phyloP scores from a whole-genome alignment of 139 green algal genomes.

The Chlorella sorokiniana region DNA sequence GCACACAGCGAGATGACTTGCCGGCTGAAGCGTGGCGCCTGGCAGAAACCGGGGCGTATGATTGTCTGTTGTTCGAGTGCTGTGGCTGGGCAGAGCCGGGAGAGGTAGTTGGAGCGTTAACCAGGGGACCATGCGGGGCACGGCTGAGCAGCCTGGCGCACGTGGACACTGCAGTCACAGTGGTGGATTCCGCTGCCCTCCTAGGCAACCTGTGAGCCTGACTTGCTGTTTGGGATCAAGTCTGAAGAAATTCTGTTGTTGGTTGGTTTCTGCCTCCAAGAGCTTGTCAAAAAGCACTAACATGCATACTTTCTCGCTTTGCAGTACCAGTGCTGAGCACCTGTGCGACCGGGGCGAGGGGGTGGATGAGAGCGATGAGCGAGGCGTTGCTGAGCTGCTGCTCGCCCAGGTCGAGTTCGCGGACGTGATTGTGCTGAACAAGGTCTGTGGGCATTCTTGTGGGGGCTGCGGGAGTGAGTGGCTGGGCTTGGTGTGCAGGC shows the following conservation, averaged over 20 bases:
- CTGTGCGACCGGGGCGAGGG: constrained; percentile 33
- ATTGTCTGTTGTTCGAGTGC: constrained; percentile 79
- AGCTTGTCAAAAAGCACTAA: no score
- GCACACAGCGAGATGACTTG: constrained; percentile 66
- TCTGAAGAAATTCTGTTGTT: no score
- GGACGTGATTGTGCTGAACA: constrained; percentile 79
- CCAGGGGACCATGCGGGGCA: no score
- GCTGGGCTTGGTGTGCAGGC: no score
- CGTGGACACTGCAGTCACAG: constrained; percentile 57
- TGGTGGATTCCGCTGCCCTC: constrained; percentile 71
- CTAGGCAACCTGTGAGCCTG: constrained; percentile 52
- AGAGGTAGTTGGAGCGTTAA: no score
- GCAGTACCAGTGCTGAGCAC: constrained; percentile 48
- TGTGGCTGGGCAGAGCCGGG: constrained; percentile 80
- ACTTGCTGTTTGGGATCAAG: no score
- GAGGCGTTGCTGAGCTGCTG: constrained; percentile 71
- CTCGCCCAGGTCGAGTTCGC: constrained; percentile 68
- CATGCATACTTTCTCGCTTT: neutral
- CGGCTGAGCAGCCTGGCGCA: neutral
- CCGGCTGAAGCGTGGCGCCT: constrained; percentile 48
- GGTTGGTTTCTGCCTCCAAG: no score
- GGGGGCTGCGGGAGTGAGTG: no score
- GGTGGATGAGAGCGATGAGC: constrained; percentile 47
- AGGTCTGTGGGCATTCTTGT: constrained; percentile 33
- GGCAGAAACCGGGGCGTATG: constrained; percentile 56